Evolutionary conservation across 805 yeast species (phyloP), one percentile per base, ranked within the genome.

Genomic region (Wickerhamiella galacta): DNA sequence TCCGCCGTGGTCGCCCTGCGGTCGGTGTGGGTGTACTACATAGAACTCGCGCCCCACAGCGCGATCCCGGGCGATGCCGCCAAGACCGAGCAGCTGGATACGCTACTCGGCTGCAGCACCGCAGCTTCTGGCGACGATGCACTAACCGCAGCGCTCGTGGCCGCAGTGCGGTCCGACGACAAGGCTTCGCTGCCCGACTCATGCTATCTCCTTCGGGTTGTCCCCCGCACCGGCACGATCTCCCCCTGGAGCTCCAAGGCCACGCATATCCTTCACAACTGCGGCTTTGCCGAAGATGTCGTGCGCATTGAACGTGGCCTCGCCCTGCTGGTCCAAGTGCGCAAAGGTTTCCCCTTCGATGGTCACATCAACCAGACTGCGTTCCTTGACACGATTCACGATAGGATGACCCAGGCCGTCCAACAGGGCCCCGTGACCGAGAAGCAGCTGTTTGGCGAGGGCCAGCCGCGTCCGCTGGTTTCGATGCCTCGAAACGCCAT

Each of bases 221-320:
- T 83, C 33, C 98, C 99, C 28, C 72, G 96, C 55, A 63, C 83
- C 6, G 98, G 98, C 39, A 90, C 98, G 9, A 87, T 90, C 43
- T 85, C 96, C 17, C 96, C 98, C 21, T 90, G 99, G 99, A 81
- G 95, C 7, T 85, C 96, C 10, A 90, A 90, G 60, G 99, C 99
- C 18, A 85, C 98, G 25, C 87, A 90, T 58, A 90, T 90, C 44
- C 69, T 85, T 33, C 70, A 74, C 36, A 93, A 80, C 36, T 81
- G 94, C 59, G 95, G 95, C 7, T 65, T 90, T 39, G 68, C 63
- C 24, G 63, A 65, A 14, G 68, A 65, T 39, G 64, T 90, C 31
- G 80, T 72, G 49, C 70, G 96, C 47, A 74, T 90, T 36, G 99
- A 90, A 62, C 72, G 98, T 51, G 99, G 98, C 37, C 45, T 75